Base-by-base conservation (phyloP, 2,329 filamentous ascomycete species). In the Trichoderma brevicompactum region DNA sequence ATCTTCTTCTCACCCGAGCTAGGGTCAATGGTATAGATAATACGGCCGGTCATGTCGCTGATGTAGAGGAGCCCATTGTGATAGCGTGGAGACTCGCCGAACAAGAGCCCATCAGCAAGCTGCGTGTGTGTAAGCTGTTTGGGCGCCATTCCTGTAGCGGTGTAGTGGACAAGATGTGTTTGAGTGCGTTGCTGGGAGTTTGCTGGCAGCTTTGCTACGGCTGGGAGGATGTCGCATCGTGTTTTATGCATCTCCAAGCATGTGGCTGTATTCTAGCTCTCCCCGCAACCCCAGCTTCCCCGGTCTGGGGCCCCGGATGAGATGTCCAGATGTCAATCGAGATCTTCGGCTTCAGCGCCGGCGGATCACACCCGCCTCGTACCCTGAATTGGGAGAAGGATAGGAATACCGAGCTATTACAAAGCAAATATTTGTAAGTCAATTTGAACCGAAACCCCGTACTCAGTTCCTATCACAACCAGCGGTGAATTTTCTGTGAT, bases 81-180 rank as follows among this genome's bases (percentile, higher is more conserved):
- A 28, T 55, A 55, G 13, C 53, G 53, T 41, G 53, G 53, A 3
- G 53, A 55, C 13, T 55, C 38, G 53, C 53, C 36, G 19, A 55
- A 55, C n/a, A 55, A n/a, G 8, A 55, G 38, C 23, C 53, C 53
- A 55, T 55, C 19, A 7, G 53, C 19, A 12, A 55, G 38, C 5
- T 32, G 53, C 23, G 53, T 55, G 19, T 55, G 13, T 0, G 1
- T 41, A 10, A 55, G 53, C 23, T 49, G 2, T 49, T 49, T 32
- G 19, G 46, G 46, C 23, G 23, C 13, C 46, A 49, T 49, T 49
- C 32, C 23, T 49, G 23, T 10, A 15, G 12, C 46, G 23, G 12
- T 32, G 7, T 15, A 2, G 15, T 49, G 6, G 19, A 32, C 23
- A 49, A 15, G 12, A 15, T 32, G 46, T 32, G 23, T 15, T 32